Conservation (phyloP, 2,329 filamentous ascomycete genomes). For the Amylocarpus encephaloides region DNA sequence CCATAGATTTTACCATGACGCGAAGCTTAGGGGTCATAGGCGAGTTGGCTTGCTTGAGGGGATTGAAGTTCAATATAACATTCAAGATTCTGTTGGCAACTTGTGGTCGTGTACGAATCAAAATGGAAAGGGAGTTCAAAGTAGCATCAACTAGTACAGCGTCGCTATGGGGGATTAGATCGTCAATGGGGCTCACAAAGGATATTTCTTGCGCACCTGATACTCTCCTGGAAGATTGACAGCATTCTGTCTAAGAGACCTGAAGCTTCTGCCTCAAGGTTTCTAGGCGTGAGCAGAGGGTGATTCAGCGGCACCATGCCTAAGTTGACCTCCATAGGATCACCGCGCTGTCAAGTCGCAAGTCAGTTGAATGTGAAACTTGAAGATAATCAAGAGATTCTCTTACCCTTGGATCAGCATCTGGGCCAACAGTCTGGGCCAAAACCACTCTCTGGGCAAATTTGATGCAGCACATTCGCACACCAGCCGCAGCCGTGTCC, state of each 20-base stretch:
- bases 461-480: conserved; percentile 93
- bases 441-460: conserved; percentile 92
- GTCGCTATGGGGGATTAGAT: conserved; percentile 51
- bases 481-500: conserved; percentile 69
- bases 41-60: conserved; percentile 70
- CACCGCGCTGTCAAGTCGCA: conserved; percentile 47
- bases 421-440: conserved; percentile 79
- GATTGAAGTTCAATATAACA: conserved; percentile 85
- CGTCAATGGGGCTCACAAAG: not conserved
- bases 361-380: conserved; percentile 13
- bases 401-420: conserved; percentile 75
- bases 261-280: conserved; percentile 86
- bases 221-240: conserved; percentile 76
- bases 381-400: conserved; percentile 8
- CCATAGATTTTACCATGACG: conserved; percentile 86
- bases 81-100: conserved; percentile 81
- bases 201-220: conserved; percentile 47
- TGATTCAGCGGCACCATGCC: conserved; percentile 81
- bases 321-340: conserved; percentile 78
- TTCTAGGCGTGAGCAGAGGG: conserved; percentile 68
- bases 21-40: conserved; percentile 73
- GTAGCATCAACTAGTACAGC: conserved; percentile 85
- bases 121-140: conserved; percentile 75
- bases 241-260: conserved; percentile 87
- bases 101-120: conserved; percentile 75